phyloP scores from a whole-genome alignment of 108 stramenopile species.

The Cylindrotheca closterium region DNA sequence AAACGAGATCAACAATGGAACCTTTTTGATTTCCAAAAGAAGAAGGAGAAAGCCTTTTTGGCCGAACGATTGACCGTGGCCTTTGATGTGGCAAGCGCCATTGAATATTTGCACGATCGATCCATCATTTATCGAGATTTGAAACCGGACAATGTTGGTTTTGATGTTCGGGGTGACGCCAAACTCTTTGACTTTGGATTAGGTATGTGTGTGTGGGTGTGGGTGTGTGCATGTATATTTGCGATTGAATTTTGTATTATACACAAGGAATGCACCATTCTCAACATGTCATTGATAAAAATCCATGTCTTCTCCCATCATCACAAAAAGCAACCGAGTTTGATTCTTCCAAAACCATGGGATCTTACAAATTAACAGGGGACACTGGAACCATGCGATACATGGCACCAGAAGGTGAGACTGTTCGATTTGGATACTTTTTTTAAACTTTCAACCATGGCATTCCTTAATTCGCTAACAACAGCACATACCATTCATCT shows the following conservation, averaged over 20 bases:
- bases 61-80: slow-evolving; percentile 57
- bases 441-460: neutral
- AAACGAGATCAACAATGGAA: slow-evolving; percentile 44
- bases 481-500: neutral
- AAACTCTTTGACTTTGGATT: slow-evolving; percentile 61
- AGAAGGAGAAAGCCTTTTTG: slow-evolving; percentile 47
- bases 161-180: slow-evolving; percentile 41
- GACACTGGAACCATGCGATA: slow-evolving; percentile 53
- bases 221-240: neutral
- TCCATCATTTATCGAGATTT: slow-evolving; percentile 74
- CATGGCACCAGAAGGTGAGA: slow-evolving; percentile 62
- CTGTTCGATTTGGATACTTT: neutral
- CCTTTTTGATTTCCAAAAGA: slow-evolving; percentile 56
- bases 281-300: slow-evolving; percentile 7
- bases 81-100: slow-evolving; percentile 55
- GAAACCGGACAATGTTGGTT: slow-evolving; percentile 48
- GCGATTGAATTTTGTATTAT: slow-evolving; percentile 1
- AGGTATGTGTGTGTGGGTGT: no score
- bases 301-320: slow-evolving; percentile 38
- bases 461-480: neutral
- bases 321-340: slow-evolving; percentile 30
- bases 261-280: neutral
- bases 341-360: slow-evolving; percentile 12
- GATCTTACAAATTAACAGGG: slow-evolving; percentile 40
- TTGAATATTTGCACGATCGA: slow-evolving; percentile 61